Evolutionary conservation across 192 early-diverging fungal species (phyloP).

Genomic region (Gryganskiella cystojenkinii): DNA sequence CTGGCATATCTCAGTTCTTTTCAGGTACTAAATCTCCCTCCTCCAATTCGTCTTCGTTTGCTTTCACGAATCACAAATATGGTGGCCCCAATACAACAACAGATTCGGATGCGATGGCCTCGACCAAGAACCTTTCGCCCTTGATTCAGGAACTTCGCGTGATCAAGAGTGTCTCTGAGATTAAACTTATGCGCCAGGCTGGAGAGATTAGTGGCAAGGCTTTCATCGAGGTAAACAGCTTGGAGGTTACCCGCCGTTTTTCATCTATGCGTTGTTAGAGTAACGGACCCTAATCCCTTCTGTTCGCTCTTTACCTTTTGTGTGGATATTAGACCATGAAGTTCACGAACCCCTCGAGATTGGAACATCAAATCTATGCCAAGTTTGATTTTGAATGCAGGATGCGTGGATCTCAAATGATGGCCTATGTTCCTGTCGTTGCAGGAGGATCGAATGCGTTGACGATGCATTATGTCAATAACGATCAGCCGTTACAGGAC

Average conservation of each 20-base stretch:
- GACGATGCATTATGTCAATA: slow-evolving; percentile 95
- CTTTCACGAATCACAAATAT: neutral
- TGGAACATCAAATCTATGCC: slow-evolving; percentile 82
- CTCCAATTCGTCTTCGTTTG: slow-evolving; percentile 18
- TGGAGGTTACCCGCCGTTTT: neutral
- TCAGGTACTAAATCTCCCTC: slow-evolving; percentile 10
- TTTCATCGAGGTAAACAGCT: slow-evolving; percentile 68
- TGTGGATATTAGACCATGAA: slow-evolving; percentile 67
- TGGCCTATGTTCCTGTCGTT: slow-evolving; percentile 97
- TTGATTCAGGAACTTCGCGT: slow-evolving; percentile 78
- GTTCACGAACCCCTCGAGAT: slow-evolving; percentile 72
- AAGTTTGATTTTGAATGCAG: slow-evolving; percentile 80
- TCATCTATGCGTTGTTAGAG: no score
- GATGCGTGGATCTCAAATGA: slow-evolving; percentile 67
- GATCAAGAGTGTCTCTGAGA: slow-evolving; percentile 83
- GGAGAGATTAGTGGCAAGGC: slow-evolving; percentile 83
- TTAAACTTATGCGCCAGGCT: slow-evolving; percentile 79
- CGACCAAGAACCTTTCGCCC: slow-evolving; percentile 54
- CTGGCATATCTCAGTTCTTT: no score
- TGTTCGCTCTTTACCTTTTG: neutral
- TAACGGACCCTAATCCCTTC: neutral
- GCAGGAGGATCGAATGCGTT: slow-evolving; percentile 92
- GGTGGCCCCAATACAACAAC: neutral
- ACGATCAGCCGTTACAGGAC: slow-evolving; percentile 74
- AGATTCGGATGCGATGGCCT: slow-evolving; percentile 37